phyloP scores from a whole-genome alignment of 2,329 filamentous ascomycete species.

The Aspergillus sp. region DNA sequence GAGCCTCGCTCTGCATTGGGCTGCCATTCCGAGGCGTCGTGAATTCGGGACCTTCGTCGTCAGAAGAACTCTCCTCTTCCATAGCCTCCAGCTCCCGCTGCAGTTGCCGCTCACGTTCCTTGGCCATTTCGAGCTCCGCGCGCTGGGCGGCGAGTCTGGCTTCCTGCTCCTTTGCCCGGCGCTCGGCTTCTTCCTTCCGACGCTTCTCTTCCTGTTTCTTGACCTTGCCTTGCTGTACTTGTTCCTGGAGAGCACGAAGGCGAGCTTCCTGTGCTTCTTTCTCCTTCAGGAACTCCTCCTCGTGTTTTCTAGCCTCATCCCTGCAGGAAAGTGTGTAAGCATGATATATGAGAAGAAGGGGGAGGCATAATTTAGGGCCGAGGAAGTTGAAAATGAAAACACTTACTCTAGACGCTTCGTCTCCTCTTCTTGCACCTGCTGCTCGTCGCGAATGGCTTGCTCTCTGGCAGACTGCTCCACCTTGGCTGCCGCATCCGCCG shows the following conservation, averaged over 20 bases:
- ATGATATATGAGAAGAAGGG: neutral
- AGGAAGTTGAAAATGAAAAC: neutral
- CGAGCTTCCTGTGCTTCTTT: slow-evolving; percentile 78
- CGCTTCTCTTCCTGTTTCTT: slow-evolving; percentile 97
- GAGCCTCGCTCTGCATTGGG: slow-evolving; percentile 57
- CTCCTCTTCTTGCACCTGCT: slow-evolving; percentile 71
- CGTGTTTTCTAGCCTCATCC: slow-evolving; percentile 69
- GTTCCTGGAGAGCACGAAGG: slow-evolving; percentile 85
- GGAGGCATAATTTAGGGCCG: neutral
- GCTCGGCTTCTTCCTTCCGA: slow-evolving; percentile 81
- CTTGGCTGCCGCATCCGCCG: slow-evolving; percentile 60
- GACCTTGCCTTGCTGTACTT: slow-evolving; percentile 88
- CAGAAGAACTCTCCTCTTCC: slow-evolving; percentile 73
- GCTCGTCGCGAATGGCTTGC: slow-evolving; percentile 60
- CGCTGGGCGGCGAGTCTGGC: slow-evolving; percentile 77
- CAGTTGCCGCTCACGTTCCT: slow-evolving; percentile 84
- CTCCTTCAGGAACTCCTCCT: slow-evolving; percentile 77
- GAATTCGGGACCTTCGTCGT: slow-evolving; percentile 75
- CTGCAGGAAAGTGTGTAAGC: slow-evolving; percentile 46
- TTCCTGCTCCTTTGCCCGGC: slow-evolving; percentile 86
- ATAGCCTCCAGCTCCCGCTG: slow-evolving; percentile 81
- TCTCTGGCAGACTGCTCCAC: slow-evolving; percentile 60
- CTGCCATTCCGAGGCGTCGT: slow-evolving; percentile 63
- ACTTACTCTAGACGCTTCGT: slow-evolving; percentile 81
- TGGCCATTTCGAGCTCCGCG: slow-evolving; percentile 88